phyloP scores from a whole-genome alignment of 2,329 filamentous ascomycete species.

The Penicillium sp. region DNA sequence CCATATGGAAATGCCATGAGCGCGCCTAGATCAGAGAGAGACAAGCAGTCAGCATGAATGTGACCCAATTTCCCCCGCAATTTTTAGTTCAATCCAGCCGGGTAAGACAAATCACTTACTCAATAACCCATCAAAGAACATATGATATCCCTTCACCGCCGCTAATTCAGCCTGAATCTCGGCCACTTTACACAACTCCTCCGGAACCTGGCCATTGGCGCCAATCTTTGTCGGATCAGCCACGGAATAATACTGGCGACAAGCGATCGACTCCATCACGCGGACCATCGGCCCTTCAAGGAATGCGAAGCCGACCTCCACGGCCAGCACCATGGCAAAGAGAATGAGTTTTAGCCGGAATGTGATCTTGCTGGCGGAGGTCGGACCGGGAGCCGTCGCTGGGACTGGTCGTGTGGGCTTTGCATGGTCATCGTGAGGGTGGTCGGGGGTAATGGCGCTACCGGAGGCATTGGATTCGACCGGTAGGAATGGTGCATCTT shows the following conservation, averaged over 20 bases:
- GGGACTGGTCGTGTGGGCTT: conserved; percentile 8
- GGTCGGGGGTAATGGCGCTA: conserved; percentile 5
- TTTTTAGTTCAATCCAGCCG: background rate
- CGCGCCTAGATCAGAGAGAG: conserved; percentile 41
- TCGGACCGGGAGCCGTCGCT: background rate
- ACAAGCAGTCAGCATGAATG: background rate
- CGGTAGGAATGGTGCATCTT: conserved; percentile 41
- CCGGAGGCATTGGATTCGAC: conserved; percentile 12
- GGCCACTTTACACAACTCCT: conserved; percentile 56
- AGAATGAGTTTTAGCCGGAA: conserved; percentile 47
- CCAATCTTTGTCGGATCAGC: conserved; percentile 50
- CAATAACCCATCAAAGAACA: conserved; percentile 52
- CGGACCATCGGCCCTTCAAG: conserved; percentile 51
- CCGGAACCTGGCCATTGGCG: conserved; percentile 47
- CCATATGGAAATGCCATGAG: conserved; percentile 55
- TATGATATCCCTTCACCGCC: conserved; percentile 55
- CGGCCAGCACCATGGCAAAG: conserved; percentile 47
- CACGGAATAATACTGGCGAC: conserved; percentile 49
- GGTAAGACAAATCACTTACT: conserved; percentile 31
- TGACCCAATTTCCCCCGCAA: background rate
- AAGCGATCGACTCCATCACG: conserved; percentile 55
- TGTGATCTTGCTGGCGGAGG: conserved; percentile 33
- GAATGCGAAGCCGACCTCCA: conserved; percentile 53
- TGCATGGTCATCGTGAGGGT: background rate
- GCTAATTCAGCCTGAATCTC: conserved; percentile 54